Base-by-base conservation (phyloP, 805 yeast species). In the Starmera dryadoides region DNA sequence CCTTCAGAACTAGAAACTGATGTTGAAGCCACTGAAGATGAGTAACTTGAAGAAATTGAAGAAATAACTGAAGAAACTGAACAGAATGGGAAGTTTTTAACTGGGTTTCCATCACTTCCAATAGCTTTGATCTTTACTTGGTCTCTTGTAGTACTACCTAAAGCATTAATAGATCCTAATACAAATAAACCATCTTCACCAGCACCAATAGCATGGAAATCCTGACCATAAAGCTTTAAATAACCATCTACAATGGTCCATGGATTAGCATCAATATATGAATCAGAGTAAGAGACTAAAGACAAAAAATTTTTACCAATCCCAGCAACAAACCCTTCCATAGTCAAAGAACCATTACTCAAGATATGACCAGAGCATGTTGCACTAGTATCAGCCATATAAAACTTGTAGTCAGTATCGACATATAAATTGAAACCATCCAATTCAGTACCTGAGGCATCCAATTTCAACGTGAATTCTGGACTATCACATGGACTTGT, bases 111-210 rank as follows among this genome's bases (percentile, higher is more conserved):
- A 32, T 32, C 18, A 9, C 16, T 11, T 9, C 14, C 34, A 8
- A n/a, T 6, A 4, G 34, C 34, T 32, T 32, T n/a, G 25, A 38
- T 33, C 32, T 21, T 11, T 16, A 38, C 18, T 12, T 10, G 28
- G 12, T 14, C 21, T 21, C n/a, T 25, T 18, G 23, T n/a, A n/a
- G 37, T 25, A 21, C 39, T 31, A 16, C 37, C 38, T 6, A 37
- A 34, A 12, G 41, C 42, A 28, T 39, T 39, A 14, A 36, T 30
- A 11, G 42, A 39, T 9, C 40, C 42, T 9, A 39, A 18, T 12
- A 39, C 42, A 15, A 22, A 39, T 1, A 25, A 19, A 21, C 30
- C 36, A 35, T 28, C 39, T 4, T 17, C 21, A 17, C 40, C 42
- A 14, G 33, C 12, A n/a, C 33, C 33, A 19, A 40, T 31, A 15